These are phyloP conservation scores for Austroboletus sp. DNA, from an alignment of 1,284 basidiomycete genomes.

Conservation along the genomic window DNA sequence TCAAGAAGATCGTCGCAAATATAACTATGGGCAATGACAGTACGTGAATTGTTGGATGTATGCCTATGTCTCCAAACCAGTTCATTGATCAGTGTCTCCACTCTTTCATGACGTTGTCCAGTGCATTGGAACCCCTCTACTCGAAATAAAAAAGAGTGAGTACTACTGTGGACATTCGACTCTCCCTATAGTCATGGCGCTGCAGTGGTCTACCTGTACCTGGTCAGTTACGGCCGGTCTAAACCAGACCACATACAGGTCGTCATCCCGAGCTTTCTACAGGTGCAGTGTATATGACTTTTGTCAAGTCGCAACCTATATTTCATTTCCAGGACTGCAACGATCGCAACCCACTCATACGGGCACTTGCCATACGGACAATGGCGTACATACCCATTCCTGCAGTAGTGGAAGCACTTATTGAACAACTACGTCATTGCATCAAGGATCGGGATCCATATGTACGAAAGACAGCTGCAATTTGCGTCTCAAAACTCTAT, in stretches of 20 bases:
- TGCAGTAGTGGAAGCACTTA: conserved; percentile 69
- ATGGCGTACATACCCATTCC: conserved; percentile 94
- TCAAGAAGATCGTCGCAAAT: conserved; percentile 94
- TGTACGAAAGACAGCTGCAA: conserved; percentile 93
- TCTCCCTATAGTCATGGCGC: conserved; percentile 4
- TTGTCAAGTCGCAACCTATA: conserved; percentile 1
- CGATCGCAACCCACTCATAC: conserved; percentile 86
- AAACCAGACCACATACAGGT: conserved; percentile 85
- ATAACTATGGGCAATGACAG: conserved; percentile 96
- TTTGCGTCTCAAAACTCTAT: conserved; percentile 89
- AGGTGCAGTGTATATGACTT: conserved; percentile 42
- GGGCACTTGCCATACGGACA: conserved; percentile 87
- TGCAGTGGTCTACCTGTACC: conserved; percentile 86
- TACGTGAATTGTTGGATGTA: conserved; percentile 40
- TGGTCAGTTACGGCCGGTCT: conserved; percentile 85
- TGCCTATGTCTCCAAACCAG: conserved; percentile 10
- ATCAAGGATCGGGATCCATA: conserved; percentile 88
- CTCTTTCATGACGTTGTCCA: conserved; percentile 86
- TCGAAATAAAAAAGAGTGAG: conserved; percentile 98
- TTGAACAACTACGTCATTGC: conserved; percentile 81
- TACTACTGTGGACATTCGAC: conserved; percentile 4
- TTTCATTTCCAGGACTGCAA: conserved; percentile 66
- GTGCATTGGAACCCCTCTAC: conserved; percentile 78
- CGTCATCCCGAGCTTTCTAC: conserved; percentile 85
- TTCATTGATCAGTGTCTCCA: conserved; percentile 69